Percentiles rank a stretch among this genome's conserved stretches.
Evolutionary conservation across 164 flowering plant genomes (phyloP).

Genomic region (Stephania yunnanensis): DNA sequence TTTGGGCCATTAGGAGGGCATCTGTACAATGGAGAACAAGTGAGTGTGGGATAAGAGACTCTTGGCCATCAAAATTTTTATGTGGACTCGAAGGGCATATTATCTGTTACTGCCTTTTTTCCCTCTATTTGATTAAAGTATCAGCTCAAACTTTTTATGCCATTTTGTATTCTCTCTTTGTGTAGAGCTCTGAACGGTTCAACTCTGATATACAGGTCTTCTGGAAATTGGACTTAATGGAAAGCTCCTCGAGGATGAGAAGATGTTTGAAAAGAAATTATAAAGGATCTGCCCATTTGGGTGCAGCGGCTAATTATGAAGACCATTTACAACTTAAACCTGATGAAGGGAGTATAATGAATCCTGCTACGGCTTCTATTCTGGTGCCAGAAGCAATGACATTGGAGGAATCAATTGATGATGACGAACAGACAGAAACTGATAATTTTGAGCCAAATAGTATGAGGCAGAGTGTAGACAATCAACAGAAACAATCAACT

Average conservation of each 20-base stretch:
- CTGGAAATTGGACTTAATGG: slow-evolving; percentile 94
- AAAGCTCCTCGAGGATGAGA: slow-evolving; percentile 94
- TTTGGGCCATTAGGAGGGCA: slow-evolving; percentile 64
- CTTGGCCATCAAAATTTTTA: not conserved
- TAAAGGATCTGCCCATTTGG: slow-evolving; percentile 75
- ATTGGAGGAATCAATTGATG: slow-evolving; percentile 53
- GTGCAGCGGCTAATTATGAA: slow-evolving; percentile 88
- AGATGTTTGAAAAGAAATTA: slow-evolving; percentile 70
- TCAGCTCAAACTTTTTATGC: too few relatives aligned
- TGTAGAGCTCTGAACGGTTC: too few relatives aligned
- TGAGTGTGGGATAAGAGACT: slow-evolving; percentile 30
- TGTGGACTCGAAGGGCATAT: not conserved
- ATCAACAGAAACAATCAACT: slow-evolving; percentile 32
- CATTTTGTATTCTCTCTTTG: not conserved
- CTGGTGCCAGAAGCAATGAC: slow-evolving; percentile 83
- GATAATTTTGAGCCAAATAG: slow-evolving; percentile 31
- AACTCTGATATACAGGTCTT: slow-evolving; percentile 45
- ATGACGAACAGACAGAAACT: slow-evolving; percentile 56
- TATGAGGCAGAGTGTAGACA: slow-evolving; percentile 33
- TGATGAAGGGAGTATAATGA: slow-evolving; percentile 30
- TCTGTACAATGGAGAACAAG: slow-evolving; percentile 48
- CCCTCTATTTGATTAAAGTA: not conserved
- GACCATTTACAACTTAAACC: slow-evolving; percentile 37
- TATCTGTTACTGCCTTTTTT: not conserved
- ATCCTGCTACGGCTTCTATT: slow-evolving; percentile 59